phyloP scores from a whole-genome alignment of 495 filamentous ascomycete genomes.

The Tuber magnatum region DNA sequence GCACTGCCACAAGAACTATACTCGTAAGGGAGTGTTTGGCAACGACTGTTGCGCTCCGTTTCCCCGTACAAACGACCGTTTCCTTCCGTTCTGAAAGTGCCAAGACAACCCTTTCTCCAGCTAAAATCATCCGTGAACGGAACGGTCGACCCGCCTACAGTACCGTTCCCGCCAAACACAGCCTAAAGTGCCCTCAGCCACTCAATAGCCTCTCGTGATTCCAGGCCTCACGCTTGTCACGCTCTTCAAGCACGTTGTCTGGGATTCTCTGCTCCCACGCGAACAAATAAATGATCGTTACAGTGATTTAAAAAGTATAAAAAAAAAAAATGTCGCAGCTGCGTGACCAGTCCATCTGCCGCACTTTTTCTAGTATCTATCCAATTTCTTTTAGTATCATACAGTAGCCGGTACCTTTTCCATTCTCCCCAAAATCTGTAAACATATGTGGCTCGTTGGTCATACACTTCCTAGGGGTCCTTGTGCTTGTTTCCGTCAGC shows the following conservation, averaged over 20 bases:
- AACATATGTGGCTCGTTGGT: not conserved
- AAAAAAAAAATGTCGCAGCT: not conserved
- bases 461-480: not conserved
- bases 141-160: no score
- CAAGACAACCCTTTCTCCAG: no score
- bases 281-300: not conserved
- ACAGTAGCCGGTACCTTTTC: not conserved
- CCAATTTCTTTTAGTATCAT: constrained; percentile 1
- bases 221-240: not conserved
- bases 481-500: not conserved
- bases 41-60: no score
- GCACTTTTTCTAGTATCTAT: not conserved
- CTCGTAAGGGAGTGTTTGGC: no score
- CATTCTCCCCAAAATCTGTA: not conserved
- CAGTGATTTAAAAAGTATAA: not conserved
- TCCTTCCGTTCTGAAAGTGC: no score
- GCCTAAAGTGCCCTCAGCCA: no score
- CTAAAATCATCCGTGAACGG: no score
- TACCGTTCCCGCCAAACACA: no score
- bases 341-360: not conserved
- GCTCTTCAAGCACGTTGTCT: no score
- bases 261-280: not conserved
- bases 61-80: no score
- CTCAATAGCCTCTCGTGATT: not conserved
- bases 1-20: not conserved